Conservation (phyloP, 352 stramenopile genomes). For the Globisporangium sylvaticum region DNA sequence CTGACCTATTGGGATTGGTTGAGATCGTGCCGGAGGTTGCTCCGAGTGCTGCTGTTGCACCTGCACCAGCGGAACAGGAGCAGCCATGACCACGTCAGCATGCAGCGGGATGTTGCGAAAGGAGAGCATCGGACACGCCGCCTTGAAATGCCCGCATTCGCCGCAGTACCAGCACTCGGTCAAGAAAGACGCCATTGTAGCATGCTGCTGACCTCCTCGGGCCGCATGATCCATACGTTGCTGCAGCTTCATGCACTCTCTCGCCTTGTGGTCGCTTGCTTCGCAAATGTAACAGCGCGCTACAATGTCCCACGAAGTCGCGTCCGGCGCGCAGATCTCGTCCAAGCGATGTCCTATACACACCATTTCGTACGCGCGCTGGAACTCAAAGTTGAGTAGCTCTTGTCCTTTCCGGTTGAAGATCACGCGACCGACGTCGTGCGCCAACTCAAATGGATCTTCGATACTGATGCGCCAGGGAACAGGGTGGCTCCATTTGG, state of each 20-base stretch:
- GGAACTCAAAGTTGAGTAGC: constrained; percentile 55
- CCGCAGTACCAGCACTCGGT: constrained; percentile 81
- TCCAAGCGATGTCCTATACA: constrained; percentile 39
- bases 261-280: constrained; percentile 41
- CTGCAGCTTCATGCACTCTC: constrained; percentile 47
- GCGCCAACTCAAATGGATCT: constrained; percentile 80
- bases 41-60: not conserved
- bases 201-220: not conserved
- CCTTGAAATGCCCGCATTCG: constrained; percentile 67
- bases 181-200: constrained; percentile 22
- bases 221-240: not conserved
- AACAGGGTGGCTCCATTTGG: constrained; percentile 62
- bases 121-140: constrained; percentile 63
- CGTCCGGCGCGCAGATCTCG: constrained; percentile 47
- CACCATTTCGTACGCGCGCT: constrained; percentile 51
- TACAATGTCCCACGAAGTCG: constrained; percentile 40
- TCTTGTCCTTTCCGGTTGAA: constrained; percentile 70
- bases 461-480: constrained; percentile 84
- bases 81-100: constrained; percentile 5
- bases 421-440: constrained; percentile 77
- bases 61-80: constrained; percentile 1
- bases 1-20: constrained; percentile 5
- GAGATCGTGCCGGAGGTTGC: not conserved
- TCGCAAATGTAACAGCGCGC: constrained; percentile 69
- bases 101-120: constrained; percentile 47